Evolutionary conservation across 208 protist species (phyloP).

Genomic region (Leishmania lainsoni): DNA sequence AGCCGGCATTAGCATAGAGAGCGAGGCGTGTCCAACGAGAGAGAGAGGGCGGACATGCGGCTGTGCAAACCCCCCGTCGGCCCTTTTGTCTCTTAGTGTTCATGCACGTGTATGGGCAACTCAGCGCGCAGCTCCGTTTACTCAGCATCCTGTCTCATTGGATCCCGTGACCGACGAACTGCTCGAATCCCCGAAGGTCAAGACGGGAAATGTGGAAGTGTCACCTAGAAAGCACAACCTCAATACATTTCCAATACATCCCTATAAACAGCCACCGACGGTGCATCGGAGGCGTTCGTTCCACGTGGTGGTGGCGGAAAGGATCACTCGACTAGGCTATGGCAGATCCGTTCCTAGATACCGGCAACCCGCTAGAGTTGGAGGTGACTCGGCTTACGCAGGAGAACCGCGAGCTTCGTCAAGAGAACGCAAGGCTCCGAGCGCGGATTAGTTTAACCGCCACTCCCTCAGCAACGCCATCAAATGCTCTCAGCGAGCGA

Average conservation of each 20-base stretch:
- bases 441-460: conserved; percentile 29
- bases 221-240: neutral
- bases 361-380: conserved; percentile 15
- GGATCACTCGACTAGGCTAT: conserved; percentile 3
- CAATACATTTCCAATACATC: neutral
- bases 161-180: neutral
- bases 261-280: neutral
- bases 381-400: conserved; percentile 57
- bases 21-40: too few relatives aligned
- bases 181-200: neutral
- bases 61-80: neutral
- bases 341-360: conserved; percentile 35
- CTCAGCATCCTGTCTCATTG: neutral
- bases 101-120: neutral
- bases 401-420: conserved; percentile 69
- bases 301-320: neutral
- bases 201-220: neutral
- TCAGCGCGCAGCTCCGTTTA: neutral
- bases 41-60: neutral
- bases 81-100: neutral
- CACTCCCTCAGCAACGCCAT: conserved; percentile 1
- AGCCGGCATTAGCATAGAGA: neutral
- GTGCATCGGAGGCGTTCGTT: neutral
- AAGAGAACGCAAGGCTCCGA: conserved; percentile 46
- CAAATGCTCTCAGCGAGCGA: conserved; percentile 9